These are phyloP conservation scores for Graphiopsis chlorocephala DNA, from an alignment of 2,329 filamentous ascomycete genomes.

Conservation along the genomic window DNA sequence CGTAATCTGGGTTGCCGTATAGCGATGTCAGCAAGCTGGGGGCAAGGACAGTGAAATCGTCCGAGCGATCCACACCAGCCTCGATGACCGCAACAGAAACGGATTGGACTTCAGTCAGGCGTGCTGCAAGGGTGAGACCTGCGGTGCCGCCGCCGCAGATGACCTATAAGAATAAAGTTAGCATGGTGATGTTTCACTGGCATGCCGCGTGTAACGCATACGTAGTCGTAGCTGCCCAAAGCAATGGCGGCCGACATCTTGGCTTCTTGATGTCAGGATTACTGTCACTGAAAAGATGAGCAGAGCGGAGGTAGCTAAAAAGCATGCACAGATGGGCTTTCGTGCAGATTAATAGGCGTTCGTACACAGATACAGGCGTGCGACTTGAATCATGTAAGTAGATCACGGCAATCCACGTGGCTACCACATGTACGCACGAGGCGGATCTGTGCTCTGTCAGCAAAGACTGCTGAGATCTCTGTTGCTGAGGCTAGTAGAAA, in stretches of 20 bases:
- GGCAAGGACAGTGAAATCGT: slow-evolving; percentile 11
- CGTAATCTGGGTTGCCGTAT: slow-evolving; percentile 29
- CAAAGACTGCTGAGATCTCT: not conserved
- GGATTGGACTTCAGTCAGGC: slow-evolving; percentile 21
- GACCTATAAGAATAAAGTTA: slow-evolving; percentile 16
- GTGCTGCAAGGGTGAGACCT: slow-evolving; percentile 23
- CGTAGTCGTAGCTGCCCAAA: not conserved
- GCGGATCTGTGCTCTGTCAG: not conserved
- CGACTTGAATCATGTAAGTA: not conserved
- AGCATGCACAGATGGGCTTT: not conserved
- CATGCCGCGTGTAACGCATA: not conserved
- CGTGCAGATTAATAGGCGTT: not conserved
- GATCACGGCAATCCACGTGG: not conserved
- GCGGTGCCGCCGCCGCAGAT: slow-evolving; percentile 21
- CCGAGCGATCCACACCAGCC: slow-evolving; percentile 25
- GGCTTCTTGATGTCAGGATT: not conserved
- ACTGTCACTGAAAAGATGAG: not conserved
- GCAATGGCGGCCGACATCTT: not conserved
- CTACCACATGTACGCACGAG: not conserved
- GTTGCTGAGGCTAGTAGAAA: not conserved
- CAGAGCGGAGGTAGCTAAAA: not conserved
- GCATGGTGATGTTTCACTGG: not conserved
- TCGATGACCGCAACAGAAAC: slow-evolving; percentile 34
- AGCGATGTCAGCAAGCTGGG: slow-evolving; percentile 15
- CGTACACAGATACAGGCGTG: not conserved